Base-by-base conservation (phyloP, 495 filamentous ascomycete species). In the Daldinia concentrica region DNA sequence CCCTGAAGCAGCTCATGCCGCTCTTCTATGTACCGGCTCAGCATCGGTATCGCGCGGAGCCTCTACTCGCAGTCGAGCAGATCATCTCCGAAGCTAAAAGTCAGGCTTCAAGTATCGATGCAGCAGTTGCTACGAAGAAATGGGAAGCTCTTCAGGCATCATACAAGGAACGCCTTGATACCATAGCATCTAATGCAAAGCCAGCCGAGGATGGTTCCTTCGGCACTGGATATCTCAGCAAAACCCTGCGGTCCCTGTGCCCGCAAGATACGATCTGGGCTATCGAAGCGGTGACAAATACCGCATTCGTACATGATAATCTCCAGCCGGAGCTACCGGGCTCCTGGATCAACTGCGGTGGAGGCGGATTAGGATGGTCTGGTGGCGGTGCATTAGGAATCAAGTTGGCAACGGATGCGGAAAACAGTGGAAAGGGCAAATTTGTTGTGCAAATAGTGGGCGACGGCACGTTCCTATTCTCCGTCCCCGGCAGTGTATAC, bases 371-470 rank as follows among this genome's bases (percentile, higher is more conserved):
- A 0, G 95, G 95, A 19, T 98, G 95, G 95, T 95, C 91, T n/a
- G 95, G 95, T 22, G 95, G 95, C 50, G 95, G 87, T 62, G 88
- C 92, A 2, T 79, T 97, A 3, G 95, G 95, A 15, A 93, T 97
- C 77, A 97, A 97, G 78, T 86, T 98, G 26, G 95, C 93, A 5
- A 86, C 88, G 0, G 90, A 93, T 59, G 79, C 78, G 26, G 83
- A 90, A 48, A 86, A 88, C 27, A 80, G 81, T 22, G 86, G 87
- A 26, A 91, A 91, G 78, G 88, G 89, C 34, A 92, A 92, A 72
- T 97, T 98, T 73, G 93, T 98, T 3, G 92, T 92, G 63, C 93
- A 97, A 69, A 91, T 98, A 50, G 95, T 97, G 1, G 95, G 95
- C 17, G 95, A 98, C 62, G 95, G 95, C 11, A 95, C 94, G 0